These are phyloP conservation scores for Rhodotorula sp. DNA, from an alignment of 1,284 basidiomycete species.

Conservation along the genomic window DNA sequence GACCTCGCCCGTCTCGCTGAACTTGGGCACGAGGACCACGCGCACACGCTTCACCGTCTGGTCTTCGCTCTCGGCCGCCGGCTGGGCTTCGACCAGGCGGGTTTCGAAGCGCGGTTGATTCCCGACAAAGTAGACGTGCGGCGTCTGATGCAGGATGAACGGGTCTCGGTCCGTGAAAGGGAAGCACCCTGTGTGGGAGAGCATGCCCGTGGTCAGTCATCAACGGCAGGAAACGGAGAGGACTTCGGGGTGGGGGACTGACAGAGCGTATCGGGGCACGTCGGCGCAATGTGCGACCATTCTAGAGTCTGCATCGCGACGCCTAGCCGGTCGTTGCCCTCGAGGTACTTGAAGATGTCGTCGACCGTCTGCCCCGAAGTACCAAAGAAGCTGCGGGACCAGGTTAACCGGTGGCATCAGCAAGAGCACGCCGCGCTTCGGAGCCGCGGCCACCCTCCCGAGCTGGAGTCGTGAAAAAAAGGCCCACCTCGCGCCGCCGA, in stretches of 20 bases:
- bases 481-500: conserved; percentile 41
- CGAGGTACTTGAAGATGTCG: conserved; percentile 90
- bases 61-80: conserved; percentile 39
- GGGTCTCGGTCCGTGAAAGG: conserved; percentile 87
- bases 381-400: conserved; percentile 64
- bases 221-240: neutral
- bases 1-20: conserved; percentile 64
- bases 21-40: conserved; percentile 79
- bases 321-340: conserved; percentile 58
- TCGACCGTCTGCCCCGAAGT: conserved; percentile 90
- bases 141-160: conserved; percentile 78
- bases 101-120: conserved; percentile 84
- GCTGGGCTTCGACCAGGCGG: conserved; percentile 58
- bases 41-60: conserved; percentile 52
- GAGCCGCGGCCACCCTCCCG: too few relatives aligned
- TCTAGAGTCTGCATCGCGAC: conserved; percentile 76
- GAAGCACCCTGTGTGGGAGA: conserved; percentile 69
- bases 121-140: conserved; percentile 88
- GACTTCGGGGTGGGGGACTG: conserved; percentile 34
- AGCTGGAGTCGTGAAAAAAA: neutral
- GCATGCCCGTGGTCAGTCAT: neutral
- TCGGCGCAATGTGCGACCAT: conserved; percentile 96
- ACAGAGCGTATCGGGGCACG: conserved; percentile 94
- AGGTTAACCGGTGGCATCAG: too few relatives aligned
- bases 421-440: neutral